Base-by-base conservation (phyloP, 371 early-diverging fungal genomes). In the Apophysomyces sp. region DNA sequence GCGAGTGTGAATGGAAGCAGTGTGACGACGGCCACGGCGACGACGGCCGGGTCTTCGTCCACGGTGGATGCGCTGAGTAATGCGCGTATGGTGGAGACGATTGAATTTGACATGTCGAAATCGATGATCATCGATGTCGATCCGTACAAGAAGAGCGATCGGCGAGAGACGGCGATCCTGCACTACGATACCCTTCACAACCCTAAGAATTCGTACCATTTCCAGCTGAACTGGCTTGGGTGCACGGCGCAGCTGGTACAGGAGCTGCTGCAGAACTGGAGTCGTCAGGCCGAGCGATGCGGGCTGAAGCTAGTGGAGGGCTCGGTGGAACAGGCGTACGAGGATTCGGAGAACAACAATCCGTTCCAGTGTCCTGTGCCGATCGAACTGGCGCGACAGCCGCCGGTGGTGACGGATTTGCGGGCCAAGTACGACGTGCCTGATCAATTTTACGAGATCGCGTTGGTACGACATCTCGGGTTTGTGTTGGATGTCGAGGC, bases 401-500 rank as follows among this genome's bases (percentile, higher is more conserved):
- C 95, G 11, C 94, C 95, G 30, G 63, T 77, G 0, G 65, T 75
- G 1, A 57, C 80, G 1, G 73, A 83, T 6, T 71, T 81, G 21
- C 65, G 79, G 15, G 67, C 81, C 11, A 71, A 77, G 6, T 76
- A 83, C 7, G 73, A 80, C 7, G 75, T 95, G 1, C 93, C 95
- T 8, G 72, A 83, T 5, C 78, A 86, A 16, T 90, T 88, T 65
- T 96, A 92, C 66, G 91, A 92, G 65, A 86, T 83, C 15, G 94
- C 94, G 63, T 76, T 98, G 30, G 81, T 96, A 24, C 85, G 89
- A 34, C 81, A 82, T 26, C 85, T 93, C 62, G 91, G 89, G 15
- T 98, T 96, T 77, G 86, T 98, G 5, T 83, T 97, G 16, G 99
- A 98, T 69, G 85, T 94, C n/a, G 99, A 98, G 66, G 89, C 94